These are phyloP conservation scores for Camellia granthamiana DNA, from an alignment of 148 eudicot genomes.

Conservation along the genomic window DNA sequence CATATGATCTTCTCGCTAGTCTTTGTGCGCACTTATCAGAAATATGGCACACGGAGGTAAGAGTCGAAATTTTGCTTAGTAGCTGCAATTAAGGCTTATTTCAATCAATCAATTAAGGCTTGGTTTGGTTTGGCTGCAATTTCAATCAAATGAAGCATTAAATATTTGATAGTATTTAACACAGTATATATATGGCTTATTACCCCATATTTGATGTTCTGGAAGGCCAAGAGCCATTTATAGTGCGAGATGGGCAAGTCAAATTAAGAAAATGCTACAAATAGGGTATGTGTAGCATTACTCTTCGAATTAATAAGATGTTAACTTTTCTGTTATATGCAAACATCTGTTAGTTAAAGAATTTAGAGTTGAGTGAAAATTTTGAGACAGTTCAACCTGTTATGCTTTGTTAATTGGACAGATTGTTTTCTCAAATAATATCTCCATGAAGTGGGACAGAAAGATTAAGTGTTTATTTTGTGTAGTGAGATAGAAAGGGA, in stretches of 20 bases:
- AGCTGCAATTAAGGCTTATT: background rate
- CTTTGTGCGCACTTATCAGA: slow-evolving; percentile 90
- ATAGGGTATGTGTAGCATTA: too few species aligned
- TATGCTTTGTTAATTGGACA: background rate
- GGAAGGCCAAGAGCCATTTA: background rate
- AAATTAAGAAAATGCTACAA: too few species aligned
- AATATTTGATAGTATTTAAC: background rate
- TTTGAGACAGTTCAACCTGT: background rate
- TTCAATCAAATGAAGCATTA: background rate
- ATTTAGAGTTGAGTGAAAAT: background rate
- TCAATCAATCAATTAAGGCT: too few species aligned
- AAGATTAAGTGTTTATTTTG: too few species aligned
- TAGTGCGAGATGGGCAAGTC: background rate
- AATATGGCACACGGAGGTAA: slow-evolving; percentile 86
- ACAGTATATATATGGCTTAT: background rate
- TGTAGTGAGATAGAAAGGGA: too few species aligned
- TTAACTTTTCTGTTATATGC: background rate
- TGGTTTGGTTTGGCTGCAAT: background rate
- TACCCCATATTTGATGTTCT: background rate
- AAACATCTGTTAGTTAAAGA: background rate
- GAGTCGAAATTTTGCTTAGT: background rate
- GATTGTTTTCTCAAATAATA: too few species aligned
- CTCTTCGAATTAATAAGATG: too few species aligned
- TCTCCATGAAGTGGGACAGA: too few species aligned
- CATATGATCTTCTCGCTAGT: slow-evolving; percentile 95